Percentiles rank a stretch among this genome's conserved stretches.
phyloP scores from a whole-genome alignment of 345 rosid species.

The Gossypium herbaceum region DNA sequence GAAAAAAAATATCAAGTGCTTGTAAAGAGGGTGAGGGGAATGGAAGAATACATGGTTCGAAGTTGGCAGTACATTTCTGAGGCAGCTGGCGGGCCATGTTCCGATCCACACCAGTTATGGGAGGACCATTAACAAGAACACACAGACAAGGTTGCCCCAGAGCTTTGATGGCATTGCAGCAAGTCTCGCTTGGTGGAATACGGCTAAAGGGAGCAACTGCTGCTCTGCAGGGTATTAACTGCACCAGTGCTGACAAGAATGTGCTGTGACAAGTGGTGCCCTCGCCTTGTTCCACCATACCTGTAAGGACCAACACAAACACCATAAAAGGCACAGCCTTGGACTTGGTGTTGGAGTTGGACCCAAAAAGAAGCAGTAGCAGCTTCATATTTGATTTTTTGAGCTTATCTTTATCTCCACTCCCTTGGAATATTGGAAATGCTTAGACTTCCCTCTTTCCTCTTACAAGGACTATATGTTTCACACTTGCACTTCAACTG shows the following conservation, averaged over 20 bases:
- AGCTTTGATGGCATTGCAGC: constrained; percentile 70
- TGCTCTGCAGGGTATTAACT: constrained; percentile 81
- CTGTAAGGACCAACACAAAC: constrained; percentile 32
- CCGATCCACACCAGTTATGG: constrained; percentile 72
- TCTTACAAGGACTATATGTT: not conserved
- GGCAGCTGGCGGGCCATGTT: constrained; percentile 72
- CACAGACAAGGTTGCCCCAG: constrained; percentile 86
- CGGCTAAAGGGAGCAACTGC: constrained; percentile 84
- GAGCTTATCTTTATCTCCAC: not conserved
- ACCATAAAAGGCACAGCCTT: constrained; percentile 25
- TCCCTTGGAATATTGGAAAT: not conserved
- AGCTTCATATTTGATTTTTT: constrained; percentile 20
- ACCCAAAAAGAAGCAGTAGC: not conserved
- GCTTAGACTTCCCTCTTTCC: not conserved
- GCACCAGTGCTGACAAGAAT: constrained; percentile 74
- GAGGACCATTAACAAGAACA: constrained; percentile 72
- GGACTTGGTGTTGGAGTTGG: not conserved
- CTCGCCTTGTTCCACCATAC: constrained; percentile 27
- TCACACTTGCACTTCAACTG: not conserved
- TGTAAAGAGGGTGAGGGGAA: not conserved
- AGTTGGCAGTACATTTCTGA: constrained; percentile 71
- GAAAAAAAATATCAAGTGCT: not conserved
- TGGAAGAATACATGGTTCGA: constrained; percentile 60
- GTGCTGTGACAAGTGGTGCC: constrained; percentile 62
- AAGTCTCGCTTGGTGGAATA: constrained; percentile 59